Conservation (phyloP, 768 basidiomycete species). For the Dioszegia hungarica region DNA sequence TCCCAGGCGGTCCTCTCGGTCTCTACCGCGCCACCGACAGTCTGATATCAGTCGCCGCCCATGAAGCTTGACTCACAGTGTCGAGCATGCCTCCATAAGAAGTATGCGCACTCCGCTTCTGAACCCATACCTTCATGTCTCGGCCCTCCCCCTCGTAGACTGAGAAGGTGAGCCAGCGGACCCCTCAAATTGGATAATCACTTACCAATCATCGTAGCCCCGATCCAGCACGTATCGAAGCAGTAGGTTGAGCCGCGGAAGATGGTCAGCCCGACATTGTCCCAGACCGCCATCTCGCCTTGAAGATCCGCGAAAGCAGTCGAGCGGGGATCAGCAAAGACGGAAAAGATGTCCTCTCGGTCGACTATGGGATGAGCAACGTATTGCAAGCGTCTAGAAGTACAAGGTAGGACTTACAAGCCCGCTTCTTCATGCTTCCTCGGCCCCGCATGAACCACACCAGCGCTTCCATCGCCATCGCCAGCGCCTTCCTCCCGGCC, state of each 20-base stretch:
- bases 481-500: neutral
- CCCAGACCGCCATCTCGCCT: neutral
- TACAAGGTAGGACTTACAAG: neutral
- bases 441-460: constrained; percentile 3
- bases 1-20: neutral
- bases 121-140: constrained; percentile 69
- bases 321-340: constrained; percentile 7
- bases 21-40: neutral
- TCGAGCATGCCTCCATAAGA: constrained; percentile 49
- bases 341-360: neutral
- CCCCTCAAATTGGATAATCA: too few relatives aligned
- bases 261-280: neutral
- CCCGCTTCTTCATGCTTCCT: neutral
- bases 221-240: constrained; percentile 1
- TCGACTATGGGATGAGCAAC: neutral
- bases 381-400: neutral
- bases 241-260: neutral
- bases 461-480: constrained; percentile 1
- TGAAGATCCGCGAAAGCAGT: neutral
- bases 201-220: neutral
- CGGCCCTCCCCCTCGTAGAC: constrained; percentile 29
- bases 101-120: constrained; percentile 72
- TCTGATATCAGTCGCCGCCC: neutral
- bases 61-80: neutral
- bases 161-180: neutral